Evolutionary conservation across 2,329 filamentous ascomycete species (phyloP), one percentile per base, ranked within the genome.

Genomic region (Aspergillus luchuensis): DNA sequence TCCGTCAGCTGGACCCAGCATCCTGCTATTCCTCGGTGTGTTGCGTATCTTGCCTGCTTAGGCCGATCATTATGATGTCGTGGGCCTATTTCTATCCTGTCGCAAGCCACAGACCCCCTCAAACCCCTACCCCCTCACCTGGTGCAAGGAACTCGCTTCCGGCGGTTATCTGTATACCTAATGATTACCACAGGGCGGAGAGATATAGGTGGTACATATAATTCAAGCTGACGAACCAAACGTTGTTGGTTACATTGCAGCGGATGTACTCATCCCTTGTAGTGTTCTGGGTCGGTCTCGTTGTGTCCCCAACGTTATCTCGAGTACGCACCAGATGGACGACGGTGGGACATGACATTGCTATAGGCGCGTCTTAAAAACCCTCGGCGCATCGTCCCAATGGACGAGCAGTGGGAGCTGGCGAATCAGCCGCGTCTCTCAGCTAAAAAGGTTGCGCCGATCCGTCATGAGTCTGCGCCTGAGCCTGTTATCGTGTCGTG

Each of bases 1-100:
- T 73, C 60, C 41, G 71, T 72, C 60, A 49, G 66, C 13, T 28
- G 51, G 52, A 59, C 71, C 66, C 66, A 59, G 56, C 11, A 11
- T 38, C 23, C 23, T 7, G 41, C 41, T 3, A 11, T 10, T 23
- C 41, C 41, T 45, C 19, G 41, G 19, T 21, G 13, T 45, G 41
- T 11, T 36, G 33, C 33, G 21, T 45, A 10, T 21, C 10, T 10
- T 23, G 10, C 17, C 17, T 41, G 19, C 33, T 36, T 36, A 36
- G 33, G 11, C 4, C 11, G 33, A 36, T 36, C 33, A 36, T 13
- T 0, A 36, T 36, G 33, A 36, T 36, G 33, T 36, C 50, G 38
- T 38, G 41, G 41, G 41, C 41, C 41, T 45, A 45, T 48, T 15
- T 48, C 45, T 25, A 28, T 48, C 23, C 21, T 48, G 45, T 23